Evolutionary conservation across 305 asterid species (phyloP).

Genomic region (Euphrasia arctica): DNA sequence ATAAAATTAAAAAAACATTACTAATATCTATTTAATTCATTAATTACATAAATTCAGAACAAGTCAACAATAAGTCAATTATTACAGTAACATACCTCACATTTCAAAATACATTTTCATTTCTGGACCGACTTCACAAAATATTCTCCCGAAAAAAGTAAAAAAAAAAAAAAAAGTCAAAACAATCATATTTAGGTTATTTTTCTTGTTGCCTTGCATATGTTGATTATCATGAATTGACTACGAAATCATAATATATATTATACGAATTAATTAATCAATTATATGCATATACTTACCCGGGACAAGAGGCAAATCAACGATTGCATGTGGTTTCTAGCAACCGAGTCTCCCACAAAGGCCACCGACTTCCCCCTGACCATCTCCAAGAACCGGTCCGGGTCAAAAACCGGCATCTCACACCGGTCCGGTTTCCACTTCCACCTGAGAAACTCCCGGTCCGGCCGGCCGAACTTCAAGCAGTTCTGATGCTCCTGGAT

Average conservation of each 20-base stretch:
- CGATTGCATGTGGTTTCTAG: constrained; percentile 88
- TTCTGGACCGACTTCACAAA: background rate
- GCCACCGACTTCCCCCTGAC: constrained; percentile 76
- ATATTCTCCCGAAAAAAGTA: background rate
- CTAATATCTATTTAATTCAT: background rate
- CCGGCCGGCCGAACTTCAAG: constrained; percentile 74
- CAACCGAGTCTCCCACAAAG: constrained; percentile 85
- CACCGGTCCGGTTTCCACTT: constrained; percentile 85
- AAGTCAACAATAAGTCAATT: background rate
- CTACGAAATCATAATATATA: too few species aligned
- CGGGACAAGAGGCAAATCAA: constrained; percentile 74
- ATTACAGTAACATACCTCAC: background rate
- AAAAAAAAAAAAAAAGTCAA: background rate
- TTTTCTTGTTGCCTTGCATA: too few species aligned
- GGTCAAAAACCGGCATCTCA: constrained; percentile 58
- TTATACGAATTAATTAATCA: too few species aligned
- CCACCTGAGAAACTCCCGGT: constrained; percentile 64
- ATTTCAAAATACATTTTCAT: too few species aligned
- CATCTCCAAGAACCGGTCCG: constrained; percentile 47
- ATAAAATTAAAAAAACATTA: too few species aligned
- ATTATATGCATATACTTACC: constrained; percentile 32
- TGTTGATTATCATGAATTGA: too few species aligned
- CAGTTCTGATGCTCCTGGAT: constrained; percentile 91
- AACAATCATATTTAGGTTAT: background rate
- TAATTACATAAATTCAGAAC: background rate